Conservation (phyloP, 2,329 filamentous ascomycete species). For the Trichophyton mentagrophytes region DNA sequence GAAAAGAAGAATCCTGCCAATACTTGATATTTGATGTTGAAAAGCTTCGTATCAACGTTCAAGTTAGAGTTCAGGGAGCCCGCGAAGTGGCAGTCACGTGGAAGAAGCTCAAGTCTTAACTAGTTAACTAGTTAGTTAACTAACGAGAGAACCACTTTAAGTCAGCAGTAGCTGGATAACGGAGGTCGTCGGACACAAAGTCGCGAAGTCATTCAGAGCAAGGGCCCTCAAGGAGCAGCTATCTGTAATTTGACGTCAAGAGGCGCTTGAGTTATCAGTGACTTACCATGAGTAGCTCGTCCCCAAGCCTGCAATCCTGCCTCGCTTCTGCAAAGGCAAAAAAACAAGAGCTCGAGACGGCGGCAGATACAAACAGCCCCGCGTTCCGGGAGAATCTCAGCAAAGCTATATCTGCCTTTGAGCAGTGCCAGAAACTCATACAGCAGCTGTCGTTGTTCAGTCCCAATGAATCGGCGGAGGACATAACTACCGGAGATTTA, state of each 20-base stretch:
- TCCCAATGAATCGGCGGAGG: slow-evolving; percentile 76
- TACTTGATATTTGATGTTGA: neutral
- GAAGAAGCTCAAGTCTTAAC: neutral
- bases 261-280: neutral
- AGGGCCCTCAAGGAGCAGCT: no score
- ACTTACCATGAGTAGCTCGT: slow-evolving; percentile 26
- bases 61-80: neutral
- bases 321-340: slow-evolving; percentile 44
- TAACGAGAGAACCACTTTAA: neutral
- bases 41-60: neutral
- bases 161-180: no score
- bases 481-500: slow-evolving; percentile 70
- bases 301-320: slow-evolving; percentile 43
- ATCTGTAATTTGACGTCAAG: neutral
- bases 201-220: neutral
- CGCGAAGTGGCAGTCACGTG: no score
- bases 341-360: slow-evolving; percentile 45
- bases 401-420: slow-evolving; percentile 56
- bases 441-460: slow-evolving; percentile 71
- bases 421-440: slow-evolving; percentile 57
- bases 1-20: neutral
- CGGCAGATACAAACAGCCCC: slow-evolving; percentile 50
- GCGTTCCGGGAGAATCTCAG: slow-evolving; percentile 56
- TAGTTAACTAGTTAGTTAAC: neutral
- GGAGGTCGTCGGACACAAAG: neutral